Percentiles rank a stretch among this genome's conserved stretches.
Conservation (phyloP, 2,329 filamentous ascomycete species). For the Exophiala mesophila region DNA sequence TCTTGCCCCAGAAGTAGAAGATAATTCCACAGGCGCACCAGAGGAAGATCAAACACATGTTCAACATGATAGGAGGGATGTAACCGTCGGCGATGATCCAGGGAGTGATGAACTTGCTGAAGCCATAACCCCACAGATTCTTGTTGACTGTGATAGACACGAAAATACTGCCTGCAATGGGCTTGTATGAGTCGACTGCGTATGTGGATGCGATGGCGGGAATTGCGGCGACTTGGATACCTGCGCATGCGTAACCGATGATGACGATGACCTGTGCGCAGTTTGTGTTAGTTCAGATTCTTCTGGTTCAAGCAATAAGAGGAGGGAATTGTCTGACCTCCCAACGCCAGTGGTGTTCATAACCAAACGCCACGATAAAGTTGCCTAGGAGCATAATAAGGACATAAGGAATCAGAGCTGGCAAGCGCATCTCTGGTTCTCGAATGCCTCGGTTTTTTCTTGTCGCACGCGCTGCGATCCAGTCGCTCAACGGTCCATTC, state of each 20-base stretch:
- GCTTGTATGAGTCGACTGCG: constrained; percentile 61
- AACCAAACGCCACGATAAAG: constrained; percentile 51
- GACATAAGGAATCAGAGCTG: constrained; percentile 54
- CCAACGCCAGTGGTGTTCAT: constrained; percentile 51
- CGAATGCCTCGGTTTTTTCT: constrained; percentile 50
- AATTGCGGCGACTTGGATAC: constrained; percentile 56
- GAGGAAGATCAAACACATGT: constrained; percentile 49
- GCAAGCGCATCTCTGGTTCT: constrained; percentile 56
- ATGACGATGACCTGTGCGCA: constrained; percentile 44
- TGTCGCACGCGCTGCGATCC: constrained; percentile 52
- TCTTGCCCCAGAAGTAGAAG: constrained; percentile 57
- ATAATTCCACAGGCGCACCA: constrained; percentile 52
- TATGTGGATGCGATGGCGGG: constrained; percentile 56
- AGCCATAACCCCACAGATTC: constrained; percentile 60
- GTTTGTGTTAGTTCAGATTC: not conserved
- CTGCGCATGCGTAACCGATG: constrained; percentile 53
- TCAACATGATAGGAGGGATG: constrained; percentile 56
- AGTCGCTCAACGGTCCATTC: constrained; percentile 53
- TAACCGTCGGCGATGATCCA: constrained; percentile 50
- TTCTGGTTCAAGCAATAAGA: not conserved
- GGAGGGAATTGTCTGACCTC: constrained; percentile 33
- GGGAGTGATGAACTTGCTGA: constrained; percentile 51
- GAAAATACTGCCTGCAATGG: constrained; percentile 56
- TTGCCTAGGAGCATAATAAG: constrained; percentile 55
- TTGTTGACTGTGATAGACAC: constrained; percentile 61